Conservation (phyloP, 192 early-diverging fungal genomes). For the Coemansia sp. region DNA sequence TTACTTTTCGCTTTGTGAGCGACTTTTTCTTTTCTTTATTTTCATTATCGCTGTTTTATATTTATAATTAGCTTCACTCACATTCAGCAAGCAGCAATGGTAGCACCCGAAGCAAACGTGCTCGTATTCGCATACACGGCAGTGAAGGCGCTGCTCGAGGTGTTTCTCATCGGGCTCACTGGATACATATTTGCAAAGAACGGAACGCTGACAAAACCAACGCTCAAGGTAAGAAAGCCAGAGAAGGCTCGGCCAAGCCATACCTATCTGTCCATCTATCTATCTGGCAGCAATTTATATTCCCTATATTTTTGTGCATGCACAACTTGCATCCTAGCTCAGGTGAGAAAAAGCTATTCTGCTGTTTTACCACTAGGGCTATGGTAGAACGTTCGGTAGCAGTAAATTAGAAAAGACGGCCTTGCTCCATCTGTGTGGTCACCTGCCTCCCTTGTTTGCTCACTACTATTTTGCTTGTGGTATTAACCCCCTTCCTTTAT, state of each 20-base stretch:
- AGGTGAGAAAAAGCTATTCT: too few relatives aligned
- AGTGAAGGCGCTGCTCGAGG: slow-evolving; percentile 51
- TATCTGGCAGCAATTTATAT: background rate
- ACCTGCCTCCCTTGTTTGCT: background rate
- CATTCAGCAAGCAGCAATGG: background rate
- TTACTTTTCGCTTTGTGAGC: background rate
- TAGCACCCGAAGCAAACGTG: slow-evolving; percentile 17
- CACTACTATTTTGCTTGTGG: background rate
- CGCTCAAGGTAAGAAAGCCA: slow-evolving; percentile 53
- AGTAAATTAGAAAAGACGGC: background rate
- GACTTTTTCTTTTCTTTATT: background rate
- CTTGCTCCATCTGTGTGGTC: background rate
- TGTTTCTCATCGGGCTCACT: slow-evolving; percentile 49
- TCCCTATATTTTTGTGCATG: background rate
- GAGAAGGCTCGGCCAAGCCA: too few relatives aligned
- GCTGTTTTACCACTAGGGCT: too few relatives aligned
- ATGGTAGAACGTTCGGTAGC: background rate
- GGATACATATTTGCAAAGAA: slow-evolving; percentile 54
- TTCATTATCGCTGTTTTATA: background rate
- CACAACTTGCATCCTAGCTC: too few relatives aligned
- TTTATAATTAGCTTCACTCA: background rate
- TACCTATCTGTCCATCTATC: too few relatives aligned
- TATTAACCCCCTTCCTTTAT: background rate
- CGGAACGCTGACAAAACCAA: slow-evolving; percentile 49
- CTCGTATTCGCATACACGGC: slow-evolving; percentile 48